A percentile compares a stretch with the other conserved stretches of the same genome.
Conservation (phyloP, 2,329 filamentous ascomycete species). For the Neonectria sp. region DNA sequence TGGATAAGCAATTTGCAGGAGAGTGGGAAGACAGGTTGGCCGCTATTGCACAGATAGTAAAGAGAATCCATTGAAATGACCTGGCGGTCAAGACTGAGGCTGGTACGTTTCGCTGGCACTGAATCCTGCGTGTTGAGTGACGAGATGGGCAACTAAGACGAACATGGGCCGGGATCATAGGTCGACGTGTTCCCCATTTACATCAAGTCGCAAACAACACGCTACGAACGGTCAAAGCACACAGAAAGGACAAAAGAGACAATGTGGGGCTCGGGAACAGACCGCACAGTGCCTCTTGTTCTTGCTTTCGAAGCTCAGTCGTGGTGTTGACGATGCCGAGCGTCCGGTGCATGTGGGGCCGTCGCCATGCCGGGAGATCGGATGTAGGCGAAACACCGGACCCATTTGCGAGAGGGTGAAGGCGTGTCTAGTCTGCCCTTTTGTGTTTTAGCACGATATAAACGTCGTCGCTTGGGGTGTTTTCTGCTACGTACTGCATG, state of each 20-base stretch:
- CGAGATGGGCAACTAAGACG: background rate
- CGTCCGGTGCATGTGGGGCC: background rate
- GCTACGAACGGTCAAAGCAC: no score
- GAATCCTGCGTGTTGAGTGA: background rate
- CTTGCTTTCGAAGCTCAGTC: background rate
- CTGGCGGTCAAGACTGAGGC: background rate
- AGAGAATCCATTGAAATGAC: no score
- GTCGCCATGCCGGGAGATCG: background rate
- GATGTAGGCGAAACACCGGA: background rate
- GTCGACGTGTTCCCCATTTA: background rate
- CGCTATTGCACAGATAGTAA: background rate
- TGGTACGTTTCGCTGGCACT: background rate
- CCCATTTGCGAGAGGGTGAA: background rate
- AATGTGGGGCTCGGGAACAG: background rate
- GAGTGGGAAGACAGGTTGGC: background rate
- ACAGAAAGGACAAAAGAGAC: no score
- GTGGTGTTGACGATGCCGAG: background rate
- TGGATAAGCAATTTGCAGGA: no score
- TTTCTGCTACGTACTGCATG: background rate
- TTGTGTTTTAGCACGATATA: background rate
- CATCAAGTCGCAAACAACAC: no score
- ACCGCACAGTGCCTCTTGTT: no score
- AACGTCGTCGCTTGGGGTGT: no score
- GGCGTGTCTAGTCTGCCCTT: background rate
- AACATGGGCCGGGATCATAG: background rate